Percentiles rank a stretch among this genome's conserved stretches.
Conservation (phyloP, 257 asterid genomes). For the Plantago ovata region DNA sequence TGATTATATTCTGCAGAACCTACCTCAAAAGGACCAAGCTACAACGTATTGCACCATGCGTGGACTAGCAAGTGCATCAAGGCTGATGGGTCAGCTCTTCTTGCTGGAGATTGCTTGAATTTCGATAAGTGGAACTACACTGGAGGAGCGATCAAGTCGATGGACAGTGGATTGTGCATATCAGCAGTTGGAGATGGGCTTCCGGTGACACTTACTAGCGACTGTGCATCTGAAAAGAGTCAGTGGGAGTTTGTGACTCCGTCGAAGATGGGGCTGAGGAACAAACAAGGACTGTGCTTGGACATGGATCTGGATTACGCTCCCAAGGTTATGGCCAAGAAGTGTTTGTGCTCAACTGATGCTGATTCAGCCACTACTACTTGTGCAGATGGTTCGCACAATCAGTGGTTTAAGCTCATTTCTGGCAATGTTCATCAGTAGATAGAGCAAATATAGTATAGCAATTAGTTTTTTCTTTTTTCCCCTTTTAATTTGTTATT, state of each 20-base stretch:
- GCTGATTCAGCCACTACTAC: background rate
- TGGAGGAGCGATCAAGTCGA: constrained; percentile 23
- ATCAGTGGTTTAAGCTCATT: constrained; percentile 45
- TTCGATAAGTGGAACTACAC: constrained; percentile 31
- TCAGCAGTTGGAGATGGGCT: constrained; percentile 30
- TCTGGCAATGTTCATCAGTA: constrained; percentile 18
- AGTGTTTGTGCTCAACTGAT: constrained; percentile 24
- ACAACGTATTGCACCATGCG: constrained; percentile 38
- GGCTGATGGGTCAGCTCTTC: constrained; percentile 13
- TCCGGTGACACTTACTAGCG: constrained; percentile 28
- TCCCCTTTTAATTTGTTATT: too few relatives aligned
- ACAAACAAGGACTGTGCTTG: constrained; percentile 42
- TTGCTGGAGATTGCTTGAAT: constrained; percentile 21
- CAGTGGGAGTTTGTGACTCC: constrained; percentile 28
- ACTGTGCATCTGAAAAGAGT: constrained; percentile 29
- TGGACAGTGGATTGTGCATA: constrained; percentile 29
- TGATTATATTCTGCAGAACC: constrained; percentile 34
- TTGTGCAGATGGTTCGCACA: constrained; percentile 18
- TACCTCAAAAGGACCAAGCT: constrained; percentile 1
- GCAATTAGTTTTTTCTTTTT: too few relatives aligned
- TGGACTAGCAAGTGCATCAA: constrained; percentile 26
- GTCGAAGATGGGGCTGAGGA: constrained; percentile 29
- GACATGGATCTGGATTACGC: constrained; percentile 29
- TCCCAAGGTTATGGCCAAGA: constrained; percentile 27
- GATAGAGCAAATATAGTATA: too few relatives aligned